Percentiles rank a stretch among this genome's conserved stretches.
These are phyloP conservation scores for Fusarium chaquense DNA, from an alignment of 2,329 filamentous ascomycete genomes.

Conservation along the genomic window DNA sequence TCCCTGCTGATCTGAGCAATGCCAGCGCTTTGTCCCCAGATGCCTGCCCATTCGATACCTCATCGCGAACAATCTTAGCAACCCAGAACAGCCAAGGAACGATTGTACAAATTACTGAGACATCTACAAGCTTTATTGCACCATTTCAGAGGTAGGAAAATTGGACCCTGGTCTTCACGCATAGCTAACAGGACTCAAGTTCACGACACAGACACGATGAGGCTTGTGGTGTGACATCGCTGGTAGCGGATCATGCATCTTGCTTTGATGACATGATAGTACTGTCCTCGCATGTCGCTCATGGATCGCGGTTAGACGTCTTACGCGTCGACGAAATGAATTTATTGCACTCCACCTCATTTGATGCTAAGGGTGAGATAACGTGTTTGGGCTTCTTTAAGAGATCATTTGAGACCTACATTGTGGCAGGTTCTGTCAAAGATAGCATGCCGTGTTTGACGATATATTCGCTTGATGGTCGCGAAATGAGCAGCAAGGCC, in stretches of 20 bases:
- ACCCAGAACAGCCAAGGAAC: conserved; percentile 52
- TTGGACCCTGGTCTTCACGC: not conserved
- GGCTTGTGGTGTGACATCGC: conserved; percentile 46
- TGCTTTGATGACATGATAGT: conserved; percentile 55
- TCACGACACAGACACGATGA: conserved; percentile 51
- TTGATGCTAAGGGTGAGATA: conserved; percentile 60
- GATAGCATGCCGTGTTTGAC: conserved; percentile 52
- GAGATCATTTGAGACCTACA: conserved; percentile 43
- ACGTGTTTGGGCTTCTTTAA: conserved; percentile 60
- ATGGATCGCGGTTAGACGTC: conserved; percentile 55
- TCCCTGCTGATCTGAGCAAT: conserved; percentile 62
- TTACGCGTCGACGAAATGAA: conserved; percentile 53
- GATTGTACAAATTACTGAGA: conserved; percentile 68
- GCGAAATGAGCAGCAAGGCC: conserved; percentile 29
- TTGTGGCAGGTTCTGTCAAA: conserved; percentile 53
- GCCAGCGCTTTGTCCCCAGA: conserved; percentile 58
- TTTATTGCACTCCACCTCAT: conserved; percentile 48
- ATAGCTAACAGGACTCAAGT: conserved; percentile 40
- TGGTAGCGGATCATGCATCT: conserved; percentile 58
- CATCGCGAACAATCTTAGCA: conserved; percentile 64
- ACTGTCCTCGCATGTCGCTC: conserved; percentile 56
- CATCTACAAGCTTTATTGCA: conserved; percentile 56
- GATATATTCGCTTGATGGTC: conserved; percentile 48
- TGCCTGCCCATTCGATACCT: conserved; percentile 62
- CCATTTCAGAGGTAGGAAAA: conserved; percentile 49